A percentile compares a stretch with the other conserved stretches of the same genome.
Conservation (phyloP, 2,329 filamentous ascomycete species). For the Talaromyces sp. region DNA sequence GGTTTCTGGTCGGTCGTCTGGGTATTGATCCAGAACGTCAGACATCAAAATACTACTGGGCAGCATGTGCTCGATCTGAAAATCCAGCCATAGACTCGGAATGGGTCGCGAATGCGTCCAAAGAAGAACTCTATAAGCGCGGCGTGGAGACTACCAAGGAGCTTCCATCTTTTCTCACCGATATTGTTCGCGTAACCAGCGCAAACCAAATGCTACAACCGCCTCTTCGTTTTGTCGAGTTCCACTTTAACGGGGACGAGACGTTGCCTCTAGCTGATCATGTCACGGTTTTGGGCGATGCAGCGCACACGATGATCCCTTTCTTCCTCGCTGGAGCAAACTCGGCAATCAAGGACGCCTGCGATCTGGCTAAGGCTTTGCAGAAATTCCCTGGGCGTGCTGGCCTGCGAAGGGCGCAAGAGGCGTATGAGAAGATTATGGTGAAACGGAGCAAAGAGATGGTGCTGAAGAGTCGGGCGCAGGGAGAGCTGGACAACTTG, state of each 20-base stretch:
- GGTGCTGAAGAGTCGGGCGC: background rate
- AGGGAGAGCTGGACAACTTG: background rate
- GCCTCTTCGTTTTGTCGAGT: background rate
- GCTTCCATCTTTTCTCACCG: background rate
- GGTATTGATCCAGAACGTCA: background rate
- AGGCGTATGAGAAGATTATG: background rate
- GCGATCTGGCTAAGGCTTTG: background rate
- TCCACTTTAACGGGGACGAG: background rate
- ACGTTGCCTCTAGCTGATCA: background rate
- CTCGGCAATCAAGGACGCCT: conserved; percentile 9
- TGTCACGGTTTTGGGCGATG: conserved; percentile 5
- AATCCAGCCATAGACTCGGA: background rate
- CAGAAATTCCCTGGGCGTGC: background rate
- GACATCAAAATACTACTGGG: background rate
- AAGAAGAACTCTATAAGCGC: background rate
- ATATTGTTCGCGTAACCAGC: background rate
- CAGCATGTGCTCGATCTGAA: background rate
- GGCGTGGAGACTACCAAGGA: background rate
- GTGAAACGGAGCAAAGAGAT: background rate
- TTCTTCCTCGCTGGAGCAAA: conserved; percentile 17
- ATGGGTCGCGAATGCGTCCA: background rate
- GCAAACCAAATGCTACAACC: background rate
- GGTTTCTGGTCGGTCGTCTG: background rate
- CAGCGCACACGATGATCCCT: conserved; percentile 13
- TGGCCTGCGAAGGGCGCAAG: background rate